These are phyloP conservation scores for Arctostaphylos glauca DNA, from an alignment of 148 eudicot species.

Conservation along the genomic window DNA sequence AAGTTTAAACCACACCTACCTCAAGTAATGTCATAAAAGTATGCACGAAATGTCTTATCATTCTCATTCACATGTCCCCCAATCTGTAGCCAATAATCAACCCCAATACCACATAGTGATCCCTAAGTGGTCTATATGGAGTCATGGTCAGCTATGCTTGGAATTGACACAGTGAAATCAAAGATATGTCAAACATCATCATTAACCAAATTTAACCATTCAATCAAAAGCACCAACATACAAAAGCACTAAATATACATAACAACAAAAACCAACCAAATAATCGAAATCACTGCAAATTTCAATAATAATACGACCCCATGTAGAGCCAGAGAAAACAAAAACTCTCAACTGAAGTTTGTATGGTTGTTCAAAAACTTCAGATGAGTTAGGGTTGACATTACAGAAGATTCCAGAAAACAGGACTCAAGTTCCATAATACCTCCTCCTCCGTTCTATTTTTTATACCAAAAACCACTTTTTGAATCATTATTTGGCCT, in stretches of 20 bases:
- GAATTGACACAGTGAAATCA: not conserved
- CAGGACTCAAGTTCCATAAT: not conserved
- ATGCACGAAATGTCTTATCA: not conserved
- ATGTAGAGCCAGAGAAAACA: not conserved
- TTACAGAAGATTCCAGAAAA: no score
- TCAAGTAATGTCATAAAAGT: not conserved
- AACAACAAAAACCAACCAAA: not conserved
- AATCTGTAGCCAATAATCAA: not conserved
- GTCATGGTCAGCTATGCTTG: not conserved
- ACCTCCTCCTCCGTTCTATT: not conserved
- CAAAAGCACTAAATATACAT: not conserved
- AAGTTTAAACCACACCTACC: conserved; percentile 1
- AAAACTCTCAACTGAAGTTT: not conserved
- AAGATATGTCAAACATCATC: not conserved
- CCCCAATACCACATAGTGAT: not conserved
- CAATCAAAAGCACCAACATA: not conserved
- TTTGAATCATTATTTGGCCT: not conserved
- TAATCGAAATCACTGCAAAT: not conserved
- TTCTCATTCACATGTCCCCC: not conserved
- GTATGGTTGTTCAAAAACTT: not conserved
- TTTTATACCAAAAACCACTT: not conserved
- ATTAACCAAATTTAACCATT: not conserved
- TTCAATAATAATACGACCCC: not conserved
- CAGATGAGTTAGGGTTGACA: no score
- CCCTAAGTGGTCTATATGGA: not conserved